These are phyloP conservation scores for Psilocybe sp. DNA, from an alignment of 768 basidiomycete species.

Conservation along the genomic window DNA sequence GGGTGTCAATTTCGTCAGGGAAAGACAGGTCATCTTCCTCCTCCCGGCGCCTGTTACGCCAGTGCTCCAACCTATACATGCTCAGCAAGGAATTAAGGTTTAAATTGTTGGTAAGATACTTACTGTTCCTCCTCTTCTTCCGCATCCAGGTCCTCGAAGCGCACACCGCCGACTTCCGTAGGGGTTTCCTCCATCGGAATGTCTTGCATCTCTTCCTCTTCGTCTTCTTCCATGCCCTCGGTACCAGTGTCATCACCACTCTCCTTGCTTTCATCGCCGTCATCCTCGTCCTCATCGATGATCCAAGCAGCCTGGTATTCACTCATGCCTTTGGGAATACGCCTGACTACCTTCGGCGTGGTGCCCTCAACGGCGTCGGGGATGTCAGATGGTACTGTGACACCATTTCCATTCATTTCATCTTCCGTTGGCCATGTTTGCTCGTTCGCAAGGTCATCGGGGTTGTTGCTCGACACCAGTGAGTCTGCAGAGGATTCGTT, in stretches of 20 bases:
- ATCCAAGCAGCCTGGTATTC: conserved; percentile 98
- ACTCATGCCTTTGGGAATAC: conserved; percentile 92
- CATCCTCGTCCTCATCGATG: conserved; percentile 68
- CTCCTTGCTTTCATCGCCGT: conserved; percentile 40
- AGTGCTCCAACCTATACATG: conserved; percentile 54
- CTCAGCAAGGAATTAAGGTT: conserved; percentile 3
- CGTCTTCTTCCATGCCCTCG: conserved; percentile 32
- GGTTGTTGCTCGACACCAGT: conserved; percentile 81
- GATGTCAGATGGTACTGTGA: conserved; percentile 31
- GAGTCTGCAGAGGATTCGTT: conserved; percentile 72
- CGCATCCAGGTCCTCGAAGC: conserved; percentile 74
- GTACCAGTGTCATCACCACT: conserved; percentile 33
- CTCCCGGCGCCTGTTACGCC: conserved; percentile 69
- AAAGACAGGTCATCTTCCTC: conserved; percentile 84
- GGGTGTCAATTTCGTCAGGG: conserved; percentile 96
- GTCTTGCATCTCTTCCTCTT: conserved; percentile 64
- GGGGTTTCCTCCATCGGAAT: conserved; percentile 58
- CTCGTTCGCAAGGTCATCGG: conserved; percentile 88
- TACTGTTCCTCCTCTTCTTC: conserved; percentile 90
- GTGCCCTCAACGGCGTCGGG: conserved; percentile 71
- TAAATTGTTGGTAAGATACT: conserved; percentile 22
- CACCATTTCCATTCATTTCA: conserved; percentile 62
- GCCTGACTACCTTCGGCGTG: conserved; percentile 76
- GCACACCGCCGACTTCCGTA: conserved; percentile 52
- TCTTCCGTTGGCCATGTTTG: conserved; percentile 99